Conservation (phyloP, 345 rosid species). For the Salix purpurea region DNA sequence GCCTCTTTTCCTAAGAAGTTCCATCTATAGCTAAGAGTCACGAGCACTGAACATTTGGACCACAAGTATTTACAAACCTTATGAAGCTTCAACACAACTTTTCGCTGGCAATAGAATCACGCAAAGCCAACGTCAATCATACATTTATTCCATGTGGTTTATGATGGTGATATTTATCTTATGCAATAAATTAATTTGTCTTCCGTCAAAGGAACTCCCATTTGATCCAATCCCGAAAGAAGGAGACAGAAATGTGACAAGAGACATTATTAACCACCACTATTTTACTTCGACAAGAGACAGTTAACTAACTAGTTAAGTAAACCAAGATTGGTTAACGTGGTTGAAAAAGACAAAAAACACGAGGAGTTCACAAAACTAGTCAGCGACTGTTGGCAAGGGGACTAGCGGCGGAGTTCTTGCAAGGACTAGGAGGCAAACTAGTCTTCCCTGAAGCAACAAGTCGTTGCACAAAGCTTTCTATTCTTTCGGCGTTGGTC, state of each 20-base stretch:
- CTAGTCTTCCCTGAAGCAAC: slow-evolving; percentile 73
- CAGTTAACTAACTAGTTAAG: slow-evolving; percentile 5
- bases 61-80: background rate
- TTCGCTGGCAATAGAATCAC: background rate
- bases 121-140: background rate
- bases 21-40: background rate
- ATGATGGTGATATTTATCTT: background rate
- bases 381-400: slow-evolving; percentile 64
- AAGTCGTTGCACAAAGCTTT: slow-evolving; percentile 70
- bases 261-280: background rate
- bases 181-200: background rate
- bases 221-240: background rate
- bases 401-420: slow-evolving; percentile 59
- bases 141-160: background rate
- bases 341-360: background rate
- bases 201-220: background rate
- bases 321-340: slow-evolving; percentile 10
- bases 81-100: background rate
- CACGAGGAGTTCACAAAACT: background rate
- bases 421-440: slow-evolving; percentile 84
- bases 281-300: slow-evolving; percentile 7
- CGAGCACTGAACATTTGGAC: background rate
- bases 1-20: background rate
- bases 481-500: slow-evolving; percentile 77
- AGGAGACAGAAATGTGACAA: background rate